Evolutionary conservation across 2,329 filamentous ascomycete species (phyloP).

Genomic region (Fusarium pilosicola): DNA sequence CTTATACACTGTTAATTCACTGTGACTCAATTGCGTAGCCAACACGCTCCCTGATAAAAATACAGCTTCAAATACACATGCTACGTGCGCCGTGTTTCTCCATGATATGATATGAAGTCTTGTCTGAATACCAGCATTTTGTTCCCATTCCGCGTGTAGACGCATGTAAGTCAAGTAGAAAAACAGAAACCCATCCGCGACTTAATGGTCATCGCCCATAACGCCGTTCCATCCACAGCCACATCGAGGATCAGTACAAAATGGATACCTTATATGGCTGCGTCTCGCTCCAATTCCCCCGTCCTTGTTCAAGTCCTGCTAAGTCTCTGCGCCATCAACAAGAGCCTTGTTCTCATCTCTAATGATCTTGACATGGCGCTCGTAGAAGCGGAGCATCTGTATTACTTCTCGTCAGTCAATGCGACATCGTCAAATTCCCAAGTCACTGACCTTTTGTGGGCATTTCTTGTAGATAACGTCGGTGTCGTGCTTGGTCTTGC

Average conservation of each 20-base stretch:
- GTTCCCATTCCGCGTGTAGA: background rate
- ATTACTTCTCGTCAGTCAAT: conserved; percentile 3
- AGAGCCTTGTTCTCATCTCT: conserved; percentile 48
- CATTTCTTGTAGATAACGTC: conserved; percentile 77
- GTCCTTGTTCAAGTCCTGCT: background rate
- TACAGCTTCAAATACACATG: conserved; percentile 1
- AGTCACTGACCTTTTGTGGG: conserved; percentile 74
- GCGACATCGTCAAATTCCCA: background rate
- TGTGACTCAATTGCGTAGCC: background rate
- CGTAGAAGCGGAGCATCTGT: conserved; percentile 70
- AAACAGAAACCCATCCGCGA: conserved; percentile 3
- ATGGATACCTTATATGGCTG: background rate
- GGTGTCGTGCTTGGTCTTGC: conserved; percentile 79
- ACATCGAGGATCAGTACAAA: background rate
- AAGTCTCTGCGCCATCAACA: conserved; percentile 27
- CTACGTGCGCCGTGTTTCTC: background rate
- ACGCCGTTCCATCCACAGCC: conserved; percentile 7
- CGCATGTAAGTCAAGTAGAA: conserved; percentile 1
- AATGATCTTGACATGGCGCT: conserved; percentile 66
- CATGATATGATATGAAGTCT: background rate
- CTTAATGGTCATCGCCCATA: conserved; percentile 9
- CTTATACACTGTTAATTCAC: background rate
- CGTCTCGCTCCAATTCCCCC: background rate
- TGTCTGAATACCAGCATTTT: background rate
- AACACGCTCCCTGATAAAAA: background rate